Base-by-base conservation (phyloP, 495 filamentous ascomycete genomes). In the Lasiosphaeriaceae sp. region DNA sequence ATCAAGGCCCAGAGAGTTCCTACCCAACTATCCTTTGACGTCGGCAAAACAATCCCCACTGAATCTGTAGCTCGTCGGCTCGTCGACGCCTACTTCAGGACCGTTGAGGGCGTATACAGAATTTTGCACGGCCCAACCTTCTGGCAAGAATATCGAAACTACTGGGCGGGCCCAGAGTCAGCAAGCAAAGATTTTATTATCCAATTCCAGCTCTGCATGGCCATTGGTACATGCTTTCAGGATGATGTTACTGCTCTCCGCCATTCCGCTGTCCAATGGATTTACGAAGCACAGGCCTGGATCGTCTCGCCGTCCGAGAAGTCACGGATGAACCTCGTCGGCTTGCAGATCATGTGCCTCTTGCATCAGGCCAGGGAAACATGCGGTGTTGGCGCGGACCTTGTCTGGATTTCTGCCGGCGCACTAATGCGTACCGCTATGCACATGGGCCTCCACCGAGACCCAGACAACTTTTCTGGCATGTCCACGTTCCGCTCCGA, bases 221-320 rank as follows among this genome's bases (percentile, higher is more conserved):
- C 85, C 11, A 83, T 85, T 55, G 85, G 85, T 2, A 59, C 76
- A 19, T 77, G 77, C 62, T 77, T 78, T 21, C 81, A 86, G 50
- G 83, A 83, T 21, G 74, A 78, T 6, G 58, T 50, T 0, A 71
- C 69, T 39, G 66, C 77, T 23, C 67, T 78, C 22, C 80, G 83
- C 23, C 71, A 69, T 11, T 78, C 73, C 3, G 83, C 82, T 0
- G 66, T 80, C 19, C 74, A 80, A 58, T 90, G 86, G 86, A 75
- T 87, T 2, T 75, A 82, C 34, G 81, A 87, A 54, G 82, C 82
- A 1, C 81, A 83, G 45, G 77, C 78, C 47, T 90, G 85, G 85
- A 70, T 87, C 1, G 74, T 80, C 17, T 76, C 73, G 21, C 77
- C 82, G 0, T 67, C 62, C 3, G 73, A 79, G 31, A 85, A 84